Percentiles rank a stretch among this genome's conserved stretches.
phyloP scores from a whole-genome alignment of 257 asterid species.

The Nicotiana attenuata region DNA sequence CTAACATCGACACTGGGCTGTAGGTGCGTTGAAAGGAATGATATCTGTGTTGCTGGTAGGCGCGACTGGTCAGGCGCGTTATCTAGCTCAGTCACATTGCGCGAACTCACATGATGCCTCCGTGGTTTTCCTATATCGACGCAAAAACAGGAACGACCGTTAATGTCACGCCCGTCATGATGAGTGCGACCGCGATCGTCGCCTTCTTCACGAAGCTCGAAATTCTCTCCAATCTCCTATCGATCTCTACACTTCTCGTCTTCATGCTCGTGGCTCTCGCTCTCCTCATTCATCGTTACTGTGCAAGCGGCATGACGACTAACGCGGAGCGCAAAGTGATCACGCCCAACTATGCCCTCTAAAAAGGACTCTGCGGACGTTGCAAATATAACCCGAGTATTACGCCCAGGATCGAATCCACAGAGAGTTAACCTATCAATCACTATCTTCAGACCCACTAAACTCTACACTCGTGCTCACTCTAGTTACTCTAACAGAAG shows the following conservation, averaged over 20 bases:
- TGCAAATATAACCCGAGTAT: too few relatives aligned
- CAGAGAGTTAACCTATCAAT: too few relatives aligned
- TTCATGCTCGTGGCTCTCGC: constrained; percentile 47
- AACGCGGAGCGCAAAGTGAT: too few relatives aligned
- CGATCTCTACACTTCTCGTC: constrained; percentile 53
- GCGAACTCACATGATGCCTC: constrained; percentile 68
- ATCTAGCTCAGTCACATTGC: constrained; percentile 48
- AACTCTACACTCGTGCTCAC: too few relatives aligned
- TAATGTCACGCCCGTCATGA: constrained; percentile 48
- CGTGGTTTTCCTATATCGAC: constrained; percentile 61
- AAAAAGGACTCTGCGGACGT: too few relatives aligned
- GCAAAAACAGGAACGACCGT: constrained; percentile 54
- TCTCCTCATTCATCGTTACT: too few relatives aligned
- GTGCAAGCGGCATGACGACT: too few relatives aligned
- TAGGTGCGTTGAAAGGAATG: constrained; percentile 56
- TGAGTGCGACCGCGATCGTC: constrained; percentile 40
- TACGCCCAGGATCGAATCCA: too few relatives aligned
- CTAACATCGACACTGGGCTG: neutral
- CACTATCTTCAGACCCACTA: too few relatives aligned
- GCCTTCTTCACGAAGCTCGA: constrained; percentile 54
- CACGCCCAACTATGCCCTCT: too few relatives aligned
- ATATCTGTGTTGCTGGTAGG: constrained; percentile 20
- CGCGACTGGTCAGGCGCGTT: constrained; percentile 68
- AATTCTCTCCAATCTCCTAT: constrained; percentile 42
- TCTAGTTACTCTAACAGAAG: too few relatives aligned